Percentiles rank a stretch among this genome's conserved stretches.
phyloP scores from a whole-genome alignment of 768 basidiomycete genomes.

The Hericium rajendrae region DNA sequence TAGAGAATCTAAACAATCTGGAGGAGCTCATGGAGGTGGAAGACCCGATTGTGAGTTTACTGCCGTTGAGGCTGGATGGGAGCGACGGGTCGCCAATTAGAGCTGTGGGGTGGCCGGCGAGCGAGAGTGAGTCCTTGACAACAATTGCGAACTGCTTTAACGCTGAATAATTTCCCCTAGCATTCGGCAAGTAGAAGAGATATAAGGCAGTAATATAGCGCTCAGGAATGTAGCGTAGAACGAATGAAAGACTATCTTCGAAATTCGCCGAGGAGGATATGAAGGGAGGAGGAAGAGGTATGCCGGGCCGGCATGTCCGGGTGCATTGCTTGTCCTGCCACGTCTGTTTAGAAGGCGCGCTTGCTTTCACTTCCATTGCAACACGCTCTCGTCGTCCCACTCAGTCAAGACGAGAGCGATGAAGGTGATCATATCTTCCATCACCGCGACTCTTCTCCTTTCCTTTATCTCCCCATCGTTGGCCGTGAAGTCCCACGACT shows the following conservation, averaged over 20 bases:
- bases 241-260: not conserved
- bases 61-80: constrained; percentile 48
- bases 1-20: constrained; percentile 59
- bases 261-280: not conserved
- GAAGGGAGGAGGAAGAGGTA: not conserved
- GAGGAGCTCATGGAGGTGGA: constrained; percentile 26
- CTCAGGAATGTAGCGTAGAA: not conserved
- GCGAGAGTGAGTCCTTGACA: not conserved
- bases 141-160: not conserved
- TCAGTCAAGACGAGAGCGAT: constrained; percentile 2
- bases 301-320: not conserved
- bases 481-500: constrained; percentile 75
- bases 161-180: not conserved
- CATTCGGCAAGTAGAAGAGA: not conserved
- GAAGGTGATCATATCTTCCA: constrained; percentile 10
- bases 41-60: constrained; percentile 39
- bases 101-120: constrained; percentile 44
- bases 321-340: not conserved
- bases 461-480: constrained; percentile 24
- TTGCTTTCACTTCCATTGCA: no score
- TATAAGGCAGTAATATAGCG: not conserved
- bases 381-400: not conserved
- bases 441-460: constrained; percentile 19
- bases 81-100: constrained; percentile 66
- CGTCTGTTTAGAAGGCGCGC: not conserved